phyloP scores from a whole-genome alignment of 768 basidiomycete species.

The Hypholoma sublateritium region DNA sequence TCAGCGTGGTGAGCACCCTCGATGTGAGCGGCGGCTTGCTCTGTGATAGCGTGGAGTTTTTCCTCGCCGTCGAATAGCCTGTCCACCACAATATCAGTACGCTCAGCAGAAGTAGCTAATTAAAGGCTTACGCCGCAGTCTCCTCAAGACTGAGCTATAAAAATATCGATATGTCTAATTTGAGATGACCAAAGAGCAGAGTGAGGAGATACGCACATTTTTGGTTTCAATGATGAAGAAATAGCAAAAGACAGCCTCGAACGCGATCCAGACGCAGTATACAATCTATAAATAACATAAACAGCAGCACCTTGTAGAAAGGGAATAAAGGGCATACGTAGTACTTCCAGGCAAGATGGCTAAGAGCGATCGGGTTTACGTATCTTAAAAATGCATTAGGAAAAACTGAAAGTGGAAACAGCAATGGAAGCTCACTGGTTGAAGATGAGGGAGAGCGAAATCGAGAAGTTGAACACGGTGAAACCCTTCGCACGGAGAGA shows the following conservation, averaged over 20 bases:
- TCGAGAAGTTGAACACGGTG: conserved; percentile 59
- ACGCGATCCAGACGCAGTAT: conserved; percentile 56
- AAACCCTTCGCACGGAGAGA: conserved; percentile 68
- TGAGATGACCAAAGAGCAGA: not conserved
- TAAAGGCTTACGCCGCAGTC: conserved; percentile 45
- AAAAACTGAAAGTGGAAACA: not conserved
- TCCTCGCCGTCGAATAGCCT: conserved; percentile 61
- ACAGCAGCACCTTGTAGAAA: not conserved
- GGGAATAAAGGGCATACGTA: conserved; percentile 37
- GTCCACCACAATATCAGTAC: conserved; percentile 2
- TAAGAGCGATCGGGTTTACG: conserved; percentile 46
- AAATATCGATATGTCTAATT: not conserved
- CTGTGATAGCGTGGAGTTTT: conserved; percentile 33
- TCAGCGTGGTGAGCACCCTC: conserved; percentile 12
- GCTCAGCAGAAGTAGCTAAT: not conserved
- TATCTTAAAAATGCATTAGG: conserved; percentile 32
- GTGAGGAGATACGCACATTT: conserved; percentile 20
- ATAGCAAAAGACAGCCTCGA: conserved; percentile 52
- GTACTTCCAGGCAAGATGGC: conserved; percentile 58
- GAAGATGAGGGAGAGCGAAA: conserved; percentile 66
- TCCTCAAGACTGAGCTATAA: conserved; percentile 56
- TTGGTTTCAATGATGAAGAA: conserved; percentile 58
- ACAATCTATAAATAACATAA: conserved; percentile 28
- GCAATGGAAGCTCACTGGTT: conserved; percentile 42
- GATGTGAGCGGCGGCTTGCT: conserved; percentile 23